Evolutionary conservation across 257 asterid genomes (phyloP).

Genomic region (Haberlea rhodopensis): DNA sequence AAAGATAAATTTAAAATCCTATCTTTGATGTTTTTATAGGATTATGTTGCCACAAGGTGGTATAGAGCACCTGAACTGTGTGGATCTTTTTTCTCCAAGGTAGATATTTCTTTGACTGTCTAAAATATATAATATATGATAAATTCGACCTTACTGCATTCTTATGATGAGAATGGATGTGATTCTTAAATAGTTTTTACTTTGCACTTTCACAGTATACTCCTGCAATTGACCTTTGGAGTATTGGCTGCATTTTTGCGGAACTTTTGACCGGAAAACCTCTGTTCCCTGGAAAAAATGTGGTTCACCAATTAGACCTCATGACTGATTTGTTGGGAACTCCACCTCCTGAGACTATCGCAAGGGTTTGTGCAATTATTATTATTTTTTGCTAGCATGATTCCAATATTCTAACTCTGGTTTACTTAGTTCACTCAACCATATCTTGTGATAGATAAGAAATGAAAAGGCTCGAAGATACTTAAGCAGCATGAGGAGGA

Average conservation of each 20-base stretch:
- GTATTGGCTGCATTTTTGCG: slow-evolving; percentile 94
- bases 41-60: slow-evolving; percentile 59
- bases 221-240: slow-evolving; percentile 98
- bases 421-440: slow-evolving; percentile 25
- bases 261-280: slow-evolving; percentile 93
- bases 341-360: slow-evolving; percentile 86
- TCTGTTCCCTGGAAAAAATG: slow-evolving; percentile 94
- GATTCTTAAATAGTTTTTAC: slow-evolving; percentile 22
- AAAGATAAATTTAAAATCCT: slow-evolving; percentile 1
- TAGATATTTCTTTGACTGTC: neutral
- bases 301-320: slow-evolving; percentile 92
- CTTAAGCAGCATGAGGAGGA: slow-evolving; percentile 94
- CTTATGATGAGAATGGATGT: neutral
- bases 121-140: neutral
- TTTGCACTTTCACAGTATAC: slow-evolving; percentile 59
- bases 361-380: slow-evolving; percentile 58
- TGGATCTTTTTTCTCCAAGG: slow-evolving; percentile 57
- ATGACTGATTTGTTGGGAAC: slow-evolving; percentile 93
- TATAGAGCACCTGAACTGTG: slow-evolving; percentile 55
- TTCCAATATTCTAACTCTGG: neutral
- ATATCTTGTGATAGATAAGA: slow-evolving; percentile 61
- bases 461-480: slow-evolving; percentile 97
- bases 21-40: slow-evolving; percentile 30
- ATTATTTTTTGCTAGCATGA: neutral
- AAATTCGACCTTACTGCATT: neutral